Base-by-base conservation (phyloP, 257 asterid species). In the Misopates orontium region DNA sequence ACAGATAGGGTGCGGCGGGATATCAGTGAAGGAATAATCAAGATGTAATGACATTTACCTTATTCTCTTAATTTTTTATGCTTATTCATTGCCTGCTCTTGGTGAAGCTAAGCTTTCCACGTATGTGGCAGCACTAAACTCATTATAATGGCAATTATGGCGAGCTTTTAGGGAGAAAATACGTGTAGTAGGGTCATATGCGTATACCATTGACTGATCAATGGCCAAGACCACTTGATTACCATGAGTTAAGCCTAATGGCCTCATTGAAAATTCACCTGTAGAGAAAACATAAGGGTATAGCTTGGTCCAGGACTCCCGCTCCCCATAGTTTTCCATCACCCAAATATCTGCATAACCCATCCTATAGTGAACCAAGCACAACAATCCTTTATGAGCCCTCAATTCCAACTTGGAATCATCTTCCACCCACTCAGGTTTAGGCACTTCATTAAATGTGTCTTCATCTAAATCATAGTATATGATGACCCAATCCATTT, bases 91-190 rank as follows among this genome's bases (percentile, higher is more conserved):
- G 24, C 19, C 23, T 15, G 44, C 22, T 28, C 19, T 31, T n/a
- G 62, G 62, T 31, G 62, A 56, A 56, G 28, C 62, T 56, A 56
- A 25, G 62, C 62, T 56, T 39, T 56, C 62, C 62, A 56, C 22
- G 16, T 56, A 56, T 28, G 62, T 56, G 45, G 40, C 8, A 56
- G 45, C 62, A 16, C n/a, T 15, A 28, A 56, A 56, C 28, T 23
- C 62, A 56, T 15, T 25, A 28, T 56, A 28, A 39, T 14, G 40
- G 47, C 13, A 28, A 0, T 22, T 24, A 28, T 56, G 17, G 32
- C 7, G 11, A 28, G 11, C 28, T 12, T 6, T 56, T 10, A 14
- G 0, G 47, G 17, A 56, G 28, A 56, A 56, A 5, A 0, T 36
- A 16, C n/a, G 62, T 1, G 62, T 16, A 15, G 5, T 28, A 28